Base-by-base conservation (phyloP, 2,329 filamentous ascomycete species). In the Exophiala phaeomuriformis region DNA sequence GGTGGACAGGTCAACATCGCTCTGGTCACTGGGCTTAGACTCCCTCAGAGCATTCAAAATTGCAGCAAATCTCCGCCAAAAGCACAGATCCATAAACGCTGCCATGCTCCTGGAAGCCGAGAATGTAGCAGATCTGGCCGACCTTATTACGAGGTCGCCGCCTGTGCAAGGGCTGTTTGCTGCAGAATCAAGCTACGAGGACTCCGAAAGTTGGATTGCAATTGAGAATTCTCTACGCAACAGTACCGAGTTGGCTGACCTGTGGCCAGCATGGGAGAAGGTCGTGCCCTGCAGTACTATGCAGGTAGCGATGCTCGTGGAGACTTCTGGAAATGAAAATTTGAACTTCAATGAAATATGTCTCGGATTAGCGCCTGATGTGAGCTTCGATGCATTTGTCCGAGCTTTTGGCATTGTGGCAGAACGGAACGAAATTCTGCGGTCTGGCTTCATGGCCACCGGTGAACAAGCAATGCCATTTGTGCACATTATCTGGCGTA, bases 261-360 rank as follows among this genome's bases (percentile, higher is more conserved):
- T 46, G 4, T 36, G 32, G 47, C 52, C 27, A 55, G 57, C 35
- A 47, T 67, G 49, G 19, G 65, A 72, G 12, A 69, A 71, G 29
- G 67, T 81, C 3, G 64, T 79, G 12, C 77, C 77, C 3, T 93
- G 88, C 66, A 90, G 84, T 3, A 77, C 83, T 9, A 74, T 93
- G 6, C 90, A 96, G 63, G 72, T 78, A 12, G 83, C 88, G 1
- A 94, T 95, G 88, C 75, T 95, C 10, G 75, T 80, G 0, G 88
- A 95, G 69, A 90, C 88, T 0, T 68, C 75, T 2, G 74, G 72
- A 12, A 74, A 83, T 55, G 59, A 74, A 1, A 70, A 69, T 44
- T 76, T 83, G 5, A 95, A 96, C 65, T 86, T 85, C 69, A 96
- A 95, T 62, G 84, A 83, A 73, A 72, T 93, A 7, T 79, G 86